Base-by-base conservation (phyloP, 306 rosid species). In the Inga oerstediana region DNA sequence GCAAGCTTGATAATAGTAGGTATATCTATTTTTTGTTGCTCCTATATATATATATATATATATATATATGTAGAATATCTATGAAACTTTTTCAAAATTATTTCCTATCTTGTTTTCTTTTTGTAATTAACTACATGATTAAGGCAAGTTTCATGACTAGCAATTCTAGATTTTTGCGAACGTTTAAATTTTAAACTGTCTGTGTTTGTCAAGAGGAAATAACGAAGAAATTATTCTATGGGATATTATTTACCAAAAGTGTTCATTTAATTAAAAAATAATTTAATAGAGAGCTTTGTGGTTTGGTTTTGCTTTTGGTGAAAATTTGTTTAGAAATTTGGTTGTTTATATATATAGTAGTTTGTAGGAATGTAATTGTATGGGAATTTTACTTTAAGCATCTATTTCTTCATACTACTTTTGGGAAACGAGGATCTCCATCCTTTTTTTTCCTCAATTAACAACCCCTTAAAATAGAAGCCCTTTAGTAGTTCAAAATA, bases 41-140 rank as follows among this genome's bases (percentile, higher is more conserved):
- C 34, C 56, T 3, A 44, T 27, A 12, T 13, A 49, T 46, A 46
- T 46, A 20, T 27, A 27, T 27, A 27, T 27, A 27, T 27, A 27
- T 27, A 0, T 27, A 0, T 27, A 1, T 27, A 0, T 27, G 8
- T 2, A 51, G 7, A 27, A 46, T 73, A 24, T 27, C 8, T 16
- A 8, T 49, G 27, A 27, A 48, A n/a, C 44, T 74, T 71, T 35
- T 68, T 41, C 17, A 2, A 58, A 6, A 7, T 35, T 39, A 5
- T 68, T 37, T 10, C 59, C 19, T 1, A 45, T 16, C n/a, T 2
- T 72, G 11, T 48, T 46, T 73, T 73, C 43, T 73, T 73, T 73
- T 73, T 27, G 77, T 27, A 72, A 72, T 24, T 72, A 72, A 72
- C 14, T 72, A 46, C 77, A 45, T 46, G 77, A 27, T 46, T 44